Conservation (phyloP, 1,284 basidiomycete genomes). For the Cystobasidium sp. region DNA sequence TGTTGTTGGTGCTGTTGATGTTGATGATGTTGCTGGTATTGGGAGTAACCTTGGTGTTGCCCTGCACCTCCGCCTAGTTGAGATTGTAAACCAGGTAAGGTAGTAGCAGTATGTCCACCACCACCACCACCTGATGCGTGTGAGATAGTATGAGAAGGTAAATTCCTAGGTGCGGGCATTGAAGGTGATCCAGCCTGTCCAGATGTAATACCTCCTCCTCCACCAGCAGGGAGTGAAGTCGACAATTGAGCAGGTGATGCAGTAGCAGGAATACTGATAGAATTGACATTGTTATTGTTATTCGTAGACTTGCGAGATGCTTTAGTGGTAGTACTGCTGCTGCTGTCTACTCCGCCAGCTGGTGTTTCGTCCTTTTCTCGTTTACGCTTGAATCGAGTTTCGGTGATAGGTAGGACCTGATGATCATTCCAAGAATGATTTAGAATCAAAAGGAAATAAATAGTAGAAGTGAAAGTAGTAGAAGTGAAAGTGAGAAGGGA, state of each 20-base stretch:
- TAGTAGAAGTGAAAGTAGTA: no score
- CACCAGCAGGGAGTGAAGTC: neutral
- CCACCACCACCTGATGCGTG: neutral
- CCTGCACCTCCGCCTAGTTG: neutral
- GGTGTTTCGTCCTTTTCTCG: constrained; percentile 69
- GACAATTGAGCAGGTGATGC: constrained; percentile 9
- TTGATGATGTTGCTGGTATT: no score
- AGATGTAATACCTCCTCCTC: no score
- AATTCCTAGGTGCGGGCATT: constrained; percentile 1
- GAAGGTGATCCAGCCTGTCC: constrained; percentile 10
- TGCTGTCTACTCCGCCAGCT: constrained; percentile 17
- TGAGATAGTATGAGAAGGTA: constrained; percentile 16
- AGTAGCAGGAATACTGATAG: constrained; percentile 16
- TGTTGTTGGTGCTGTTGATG: neutral
- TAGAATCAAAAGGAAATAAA: neutral
- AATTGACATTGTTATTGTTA: neutral
- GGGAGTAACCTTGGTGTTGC: no score
- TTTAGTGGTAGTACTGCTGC: constrained; percentile 9
- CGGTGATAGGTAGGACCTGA: constrained; percentile 89
- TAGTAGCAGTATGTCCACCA: neutral
- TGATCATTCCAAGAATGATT: neutral
- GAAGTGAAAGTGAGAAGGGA: no score
- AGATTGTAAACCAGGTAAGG: neutral
- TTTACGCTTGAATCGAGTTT: constrained; percentile 97
- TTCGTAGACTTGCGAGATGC: constrained; percentile 19